phyloP scores from a whole-genome alignment of 345 rosid species.

The Garcia nutans region DNA sequence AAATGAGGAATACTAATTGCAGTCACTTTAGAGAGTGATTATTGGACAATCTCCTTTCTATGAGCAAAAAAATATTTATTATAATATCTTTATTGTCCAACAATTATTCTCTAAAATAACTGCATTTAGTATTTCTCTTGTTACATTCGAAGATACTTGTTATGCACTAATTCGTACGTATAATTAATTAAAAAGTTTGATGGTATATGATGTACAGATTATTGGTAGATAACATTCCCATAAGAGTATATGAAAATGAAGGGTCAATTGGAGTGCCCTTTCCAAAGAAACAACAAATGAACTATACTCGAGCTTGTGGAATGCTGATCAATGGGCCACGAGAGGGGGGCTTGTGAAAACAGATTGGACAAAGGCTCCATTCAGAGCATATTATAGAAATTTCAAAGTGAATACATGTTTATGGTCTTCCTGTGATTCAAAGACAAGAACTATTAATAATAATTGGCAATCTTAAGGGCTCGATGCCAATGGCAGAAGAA shows the following conservation, averaged over 20 bases:
- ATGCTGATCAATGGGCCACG: conserved; percentile 32
- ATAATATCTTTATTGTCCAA: no score
- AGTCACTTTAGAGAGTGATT: no score
- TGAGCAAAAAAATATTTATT: no score
- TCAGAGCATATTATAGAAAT: conserved; percentile 25
- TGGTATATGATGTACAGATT: conserved; percentile 4
- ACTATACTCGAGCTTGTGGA: conserved; percentile 24
- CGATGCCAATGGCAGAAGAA: conserved; percentile 14
- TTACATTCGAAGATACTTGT: no score
- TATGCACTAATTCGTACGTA: no score
- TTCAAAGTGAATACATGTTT: conserved; percentile 17
- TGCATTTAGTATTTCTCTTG: no score
- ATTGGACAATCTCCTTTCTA: no score
- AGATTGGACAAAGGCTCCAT: conserved; percentile 27
- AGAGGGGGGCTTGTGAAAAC: conserved; percentile 28
- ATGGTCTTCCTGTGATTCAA: conserved; percentile 5
- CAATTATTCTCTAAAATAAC: no score
- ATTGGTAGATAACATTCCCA: conserved; percentile 23
- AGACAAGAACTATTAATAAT: background rate
- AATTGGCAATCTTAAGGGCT: conserved; percentile 19
- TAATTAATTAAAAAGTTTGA: background rate
- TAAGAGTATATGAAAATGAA: conserved; percentile 21
- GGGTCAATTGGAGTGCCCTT: conserved; percentile 23
- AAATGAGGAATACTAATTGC: no score
- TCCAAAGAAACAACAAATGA: conserved; percentile 23